phyloP scores from a whole-genome alignment of 257 asterid species.

The Vinca minor region DNA sequence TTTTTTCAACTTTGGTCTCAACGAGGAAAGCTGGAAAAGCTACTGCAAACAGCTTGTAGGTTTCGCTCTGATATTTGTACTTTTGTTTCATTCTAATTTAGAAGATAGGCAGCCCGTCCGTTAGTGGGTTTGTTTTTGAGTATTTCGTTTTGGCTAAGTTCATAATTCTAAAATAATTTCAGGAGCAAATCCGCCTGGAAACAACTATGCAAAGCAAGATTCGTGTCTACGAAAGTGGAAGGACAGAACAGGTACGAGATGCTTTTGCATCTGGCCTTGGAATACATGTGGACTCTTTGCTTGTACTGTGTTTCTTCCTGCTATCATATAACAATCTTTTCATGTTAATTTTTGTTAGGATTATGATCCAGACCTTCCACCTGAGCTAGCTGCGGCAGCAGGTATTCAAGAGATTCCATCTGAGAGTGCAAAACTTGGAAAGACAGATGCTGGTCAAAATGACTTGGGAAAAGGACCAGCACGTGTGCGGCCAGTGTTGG shows the following conservation, averaged over 20 bases:
- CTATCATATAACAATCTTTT: constrained; percentile 7
- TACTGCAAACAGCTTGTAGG: constrained; percentile 93
- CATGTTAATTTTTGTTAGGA: constrained; percentile 39
- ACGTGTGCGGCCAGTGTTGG: constrained; percentile 52
- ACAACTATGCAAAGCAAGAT: constrained; percentile 91
- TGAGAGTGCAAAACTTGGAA: constrained; percentile 47
- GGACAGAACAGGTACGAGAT: constrained; percentile 77
- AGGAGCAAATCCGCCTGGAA: constrained; percentile 94
- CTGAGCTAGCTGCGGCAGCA: constrained; percentile 96
- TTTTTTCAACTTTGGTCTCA: constrained; percentile 86
- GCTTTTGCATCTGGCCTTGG: constrained; percentile 12
- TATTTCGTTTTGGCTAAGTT: constrained; percentile 15
- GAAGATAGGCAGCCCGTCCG: neutral
- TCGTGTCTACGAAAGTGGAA: constrained; percentile 90
- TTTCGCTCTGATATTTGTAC: constrained; percentile 8
- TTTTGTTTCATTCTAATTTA: neutral
- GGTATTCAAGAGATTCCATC: constrained; percentile 58
- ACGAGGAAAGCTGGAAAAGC: constrained; percentile 93
- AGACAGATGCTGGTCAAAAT: constrained; percentile 42
- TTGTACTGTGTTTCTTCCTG: constrained; percentile 4
- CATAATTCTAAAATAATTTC: constrained; percentile 21
- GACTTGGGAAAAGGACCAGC: constrained; percentile 47
- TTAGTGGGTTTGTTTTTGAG: too few relatives aligned
- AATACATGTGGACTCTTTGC: constrained; percentile 1
- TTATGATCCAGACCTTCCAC: constrained; percentile 97